Percentiles rank a stretch among this genome's conserved stretches.
phyloP scores from a whole-genome alignment of 1,139 yeast genomes.

The Geotrichum bryndzae region DNA sequence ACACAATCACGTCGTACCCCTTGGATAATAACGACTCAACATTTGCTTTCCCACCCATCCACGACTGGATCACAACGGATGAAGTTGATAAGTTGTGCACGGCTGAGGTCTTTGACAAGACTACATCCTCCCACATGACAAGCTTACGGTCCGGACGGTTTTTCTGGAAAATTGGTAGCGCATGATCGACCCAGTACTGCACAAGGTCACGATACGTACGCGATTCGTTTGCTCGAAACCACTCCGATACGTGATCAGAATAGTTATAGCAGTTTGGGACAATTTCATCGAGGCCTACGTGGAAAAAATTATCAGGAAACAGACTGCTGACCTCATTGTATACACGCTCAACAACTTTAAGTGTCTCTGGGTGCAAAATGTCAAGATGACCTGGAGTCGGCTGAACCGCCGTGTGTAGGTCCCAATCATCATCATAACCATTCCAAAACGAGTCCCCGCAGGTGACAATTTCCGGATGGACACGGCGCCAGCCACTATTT shows the following conservation, averaged over 20 bases:
- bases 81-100: conserved; percentile 7
- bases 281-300: conserved; percentile 46
- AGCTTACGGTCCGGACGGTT: conserved; percentile 30
- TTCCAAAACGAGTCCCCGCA: conserved; percentile 40
- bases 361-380: conserved; percentile 37
- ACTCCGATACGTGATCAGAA: conserved; percentile 33
- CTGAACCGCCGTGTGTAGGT: conserved; percentile 38
- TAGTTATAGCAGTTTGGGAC: conserved; percentile 39
- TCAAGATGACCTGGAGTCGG: conserved; percentile 48
- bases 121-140: conserved; percentile 48
- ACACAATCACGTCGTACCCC: conserved; percentile 45
- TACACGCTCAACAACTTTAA: conserved; percentile 37
- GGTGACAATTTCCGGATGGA: conserved; percentile 37
- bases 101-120: conserved; percentile 29
- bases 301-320: conserved; percentile 41
- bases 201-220: conserved; percentile 36
- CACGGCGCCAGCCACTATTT: conserved; percentile 42
- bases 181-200: conserved; percentile 41
- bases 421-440: conserved; percentile 29
- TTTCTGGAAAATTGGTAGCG: conserved; percentile 37
- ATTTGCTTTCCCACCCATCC: conserved; percentile 36
- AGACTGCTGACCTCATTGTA: conserved; percentile 38
- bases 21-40: conserved; percentile 35
- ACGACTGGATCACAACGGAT: conserved; percentile 40
- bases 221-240: conserved; percentile 33